Evolutionary conservation across 768 basidiomycete genomes (phyloP).

Genomic region (Boletus sp.): DNA sequence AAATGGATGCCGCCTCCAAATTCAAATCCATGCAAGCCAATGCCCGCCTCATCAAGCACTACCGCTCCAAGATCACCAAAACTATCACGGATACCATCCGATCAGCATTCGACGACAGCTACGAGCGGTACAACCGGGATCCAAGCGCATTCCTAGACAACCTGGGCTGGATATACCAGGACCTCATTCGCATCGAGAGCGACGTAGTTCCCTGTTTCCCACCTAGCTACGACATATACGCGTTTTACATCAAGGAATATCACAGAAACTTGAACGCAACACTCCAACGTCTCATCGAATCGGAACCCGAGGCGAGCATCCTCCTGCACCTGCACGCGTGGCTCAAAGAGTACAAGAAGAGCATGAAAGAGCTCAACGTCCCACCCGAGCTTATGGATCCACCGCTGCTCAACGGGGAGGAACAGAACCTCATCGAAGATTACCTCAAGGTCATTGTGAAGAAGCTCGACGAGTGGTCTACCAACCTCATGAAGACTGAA

Average conservation of each 20-base stretch:
- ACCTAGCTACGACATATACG: constrained; percentile 84
- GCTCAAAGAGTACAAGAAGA: constrained; percentile 93
- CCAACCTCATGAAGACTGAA: constrained; percentile 91
- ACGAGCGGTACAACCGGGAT: constrained; percentile 56
- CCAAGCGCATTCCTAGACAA: constrained; percentile 72
- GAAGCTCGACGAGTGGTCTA: constrained; percentile 96
- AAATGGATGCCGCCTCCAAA: constrained; percentile 88
- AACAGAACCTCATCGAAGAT: constrained; percentile 90
- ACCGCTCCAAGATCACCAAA: constrained; percentile 84
- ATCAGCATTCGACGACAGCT: constrained; percentile 64
- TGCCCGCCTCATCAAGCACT: constrained; percentile 91
- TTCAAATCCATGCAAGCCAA: constrained; percentile 93
- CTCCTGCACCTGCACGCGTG: constrained; percentile 85
- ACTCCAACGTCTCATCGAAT: constrained; percentile 63
- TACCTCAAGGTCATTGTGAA: constrained; percentile 90
- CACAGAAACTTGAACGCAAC: constrained; percentile 80
- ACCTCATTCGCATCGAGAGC: constrained; percentile 87
- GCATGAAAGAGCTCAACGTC: constrained; percentile 91
- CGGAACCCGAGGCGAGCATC: constrained; percentile 83
- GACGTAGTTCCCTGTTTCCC: constrained; percentile 92
- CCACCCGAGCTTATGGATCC: constrained; percentile 81
- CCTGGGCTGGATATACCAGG: constrained; percentile 90
- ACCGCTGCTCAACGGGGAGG: constrained; percentile 90
- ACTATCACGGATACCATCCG: constrained; percentile 76
- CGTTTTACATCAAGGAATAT: constrained; percentile 80